Percentiles rank a stretch among this genome's conserved stretches.
Evolutionary conservation across 163 green algal species (phyloP).

Genomic region (Botryococcus braunii): DNA sequence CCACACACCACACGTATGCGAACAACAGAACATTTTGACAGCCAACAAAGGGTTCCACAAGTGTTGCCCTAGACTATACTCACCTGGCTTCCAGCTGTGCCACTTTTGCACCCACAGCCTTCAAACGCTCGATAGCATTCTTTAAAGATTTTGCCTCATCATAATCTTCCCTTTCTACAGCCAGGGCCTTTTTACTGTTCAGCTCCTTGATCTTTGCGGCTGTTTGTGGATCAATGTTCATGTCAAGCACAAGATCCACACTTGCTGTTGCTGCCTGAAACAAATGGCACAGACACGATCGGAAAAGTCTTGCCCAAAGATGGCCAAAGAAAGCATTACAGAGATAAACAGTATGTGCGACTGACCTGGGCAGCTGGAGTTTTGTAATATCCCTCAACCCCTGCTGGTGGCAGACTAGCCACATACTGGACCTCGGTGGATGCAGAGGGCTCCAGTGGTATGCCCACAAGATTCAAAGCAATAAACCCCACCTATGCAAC

Average conservation of each 20-base stretch:
- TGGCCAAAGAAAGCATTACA: neutral
- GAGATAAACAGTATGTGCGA: neutral
- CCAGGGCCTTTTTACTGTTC: constrained; percentile 56
- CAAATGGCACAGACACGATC: neutral
- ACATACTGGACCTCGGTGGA: neutral
- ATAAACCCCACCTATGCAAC: constrained; percentile 69
- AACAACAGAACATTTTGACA: too few relatives aligned
- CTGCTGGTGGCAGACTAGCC: neutral
- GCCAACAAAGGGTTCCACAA: too few relatives aligned
- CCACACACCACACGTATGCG: too few relatives aligned
- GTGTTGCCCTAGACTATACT: neutral
- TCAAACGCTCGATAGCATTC: constrained; percentile 60
- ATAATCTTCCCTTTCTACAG: constrained; percentile 85
- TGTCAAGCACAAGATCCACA: neutral
- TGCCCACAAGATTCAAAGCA: constrained; percentile 76
- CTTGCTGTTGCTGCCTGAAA: neutral
- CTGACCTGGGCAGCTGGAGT: neutral
- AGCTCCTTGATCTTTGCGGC: constrained; percentile 34
- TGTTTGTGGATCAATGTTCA: neutral
- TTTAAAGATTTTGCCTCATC: constrained; percentile 90
- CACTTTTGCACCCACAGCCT: constrained; percentile 44
- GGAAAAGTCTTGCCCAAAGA: neutral
- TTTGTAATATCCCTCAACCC: neutral
- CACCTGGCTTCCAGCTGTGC: constrained; percentile 69
- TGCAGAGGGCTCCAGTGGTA: constrained; percentile 15